Evolutionary conservation across 2,329 filamentous ascomycete genomes (phyloP).

Genomic region (Diaporthe citriasiana): DNA sequence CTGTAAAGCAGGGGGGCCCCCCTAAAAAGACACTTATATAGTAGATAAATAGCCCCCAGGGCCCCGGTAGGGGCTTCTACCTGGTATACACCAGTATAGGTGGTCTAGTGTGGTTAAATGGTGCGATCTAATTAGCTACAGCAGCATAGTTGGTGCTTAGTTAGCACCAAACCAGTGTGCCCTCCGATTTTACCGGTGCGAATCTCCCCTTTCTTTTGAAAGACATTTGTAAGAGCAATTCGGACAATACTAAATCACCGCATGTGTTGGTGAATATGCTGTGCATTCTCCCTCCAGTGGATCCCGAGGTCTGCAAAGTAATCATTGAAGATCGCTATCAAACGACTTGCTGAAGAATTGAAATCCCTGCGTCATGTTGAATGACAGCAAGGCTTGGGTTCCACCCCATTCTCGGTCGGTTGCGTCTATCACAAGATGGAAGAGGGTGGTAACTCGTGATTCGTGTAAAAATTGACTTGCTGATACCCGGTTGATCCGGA

Average conservation of each 20-base stretch:
- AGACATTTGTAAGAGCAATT: not conserved
- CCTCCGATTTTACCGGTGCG: no score
- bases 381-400: not conserved
- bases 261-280: not conserved
- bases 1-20: no score
- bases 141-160: no score
- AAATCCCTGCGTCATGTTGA: not conserved
- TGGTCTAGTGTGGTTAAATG: no score
- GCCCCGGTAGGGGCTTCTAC: no score
- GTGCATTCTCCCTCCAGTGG: not conserved
- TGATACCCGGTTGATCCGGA: slow-evolving; percentile 3
- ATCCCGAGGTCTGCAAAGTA: not conserved
- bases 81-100: no score
- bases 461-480: slow-evolving; percentile 8
- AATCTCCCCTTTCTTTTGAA: no score
- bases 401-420: not conserved
- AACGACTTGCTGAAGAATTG: not conserved
- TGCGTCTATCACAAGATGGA: not conserved
- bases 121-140: no score
- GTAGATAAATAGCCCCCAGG: no score
- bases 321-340: slow-evolving; percentile 9
- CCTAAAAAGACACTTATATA: no score
- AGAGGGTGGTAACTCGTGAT: not conserved
- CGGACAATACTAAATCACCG: not conserved
- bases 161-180: no score